Conservation (phyloP, 345 rosid species). For the Excoecaria agallocha region DNA sequence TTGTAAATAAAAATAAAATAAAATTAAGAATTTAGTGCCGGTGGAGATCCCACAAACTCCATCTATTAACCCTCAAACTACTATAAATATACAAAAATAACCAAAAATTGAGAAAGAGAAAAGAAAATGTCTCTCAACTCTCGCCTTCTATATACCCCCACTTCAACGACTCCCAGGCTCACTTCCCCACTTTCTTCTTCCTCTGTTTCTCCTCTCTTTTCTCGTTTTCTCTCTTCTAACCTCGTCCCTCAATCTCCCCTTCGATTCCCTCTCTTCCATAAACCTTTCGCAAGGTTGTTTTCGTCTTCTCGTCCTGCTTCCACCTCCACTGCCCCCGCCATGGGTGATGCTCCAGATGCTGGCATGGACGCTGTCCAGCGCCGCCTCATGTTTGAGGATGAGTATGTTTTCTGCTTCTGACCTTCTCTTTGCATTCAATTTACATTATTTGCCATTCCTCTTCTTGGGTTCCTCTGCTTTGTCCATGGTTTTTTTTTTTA, state of each 20-base stretch:
- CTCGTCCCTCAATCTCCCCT: slow-evolving; percentile 15
- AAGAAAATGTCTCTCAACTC: slow-evolving; percentile 19
- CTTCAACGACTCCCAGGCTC: slow-evolving; percentile 14
- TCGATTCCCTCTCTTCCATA: not conserved
- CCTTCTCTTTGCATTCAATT: not conserved
- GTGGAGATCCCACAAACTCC: not conserved
- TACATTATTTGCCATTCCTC: not conserved
- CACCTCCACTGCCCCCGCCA: slow-evolving; percentile 33
- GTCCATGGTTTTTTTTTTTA: not conserved
- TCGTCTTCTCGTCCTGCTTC: slow-evolving; percentile 20
- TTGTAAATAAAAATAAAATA: too few species aligned
- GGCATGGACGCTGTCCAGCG: slow-evolving; percentile 98
- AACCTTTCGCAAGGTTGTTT: slow-evolving; percentile 17
- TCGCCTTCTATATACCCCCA: slow-evolving; percentile 10
- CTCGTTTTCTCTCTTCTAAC: slow-evolving; percentile 14
- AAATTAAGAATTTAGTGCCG: too few species aligned
- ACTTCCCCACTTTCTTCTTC: slow-evolving; percentile 13
- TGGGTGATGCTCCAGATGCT: slow-evolving; percentile 52
- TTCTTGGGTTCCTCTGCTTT: not conserved
- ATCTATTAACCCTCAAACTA: not conserved
- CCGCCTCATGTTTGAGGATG: slow-evolving; percentile 98
- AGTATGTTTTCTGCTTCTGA: slow-evolving; percentile 38
- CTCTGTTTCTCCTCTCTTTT: slow-evolving; percentile 4
- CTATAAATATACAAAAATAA: not conserved
- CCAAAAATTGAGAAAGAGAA: not conserved